Percentiles rank a stretch among this genome's conserved stretches.
phyloP scores from a whole-genome alignment of 331 rosid species.

The Malus hybrid region DNA sequence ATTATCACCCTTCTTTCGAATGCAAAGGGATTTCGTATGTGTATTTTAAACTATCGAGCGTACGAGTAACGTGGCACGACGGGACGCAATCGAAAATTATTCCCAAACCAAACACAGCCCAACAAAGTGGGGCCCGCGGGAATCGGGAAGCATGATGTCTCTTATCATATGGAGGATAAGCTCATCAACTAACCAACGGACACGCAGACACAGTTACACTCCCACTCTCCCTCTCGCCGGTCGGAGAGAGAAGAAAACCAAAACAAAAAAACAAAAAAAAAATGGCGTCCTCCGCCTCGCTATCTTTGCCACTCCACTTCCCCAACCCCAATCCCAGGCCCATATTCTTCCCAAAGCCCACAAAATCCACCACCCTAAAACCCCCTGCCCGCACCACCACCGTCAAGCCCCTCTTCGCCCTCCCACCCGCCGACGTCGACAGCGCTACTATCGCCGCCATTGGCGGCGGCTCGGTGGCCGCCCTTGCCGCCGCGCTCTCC shows the following conservation, averaged over 20 bases:
- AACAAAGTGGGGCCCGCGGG: not conserved
- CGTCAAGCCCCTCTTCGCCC: conserved; percentile 9
- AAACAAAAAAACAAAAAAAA: not conserved
- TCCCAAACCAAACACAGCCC: too few species aligned
- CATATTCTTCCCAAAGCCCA: not conserved
- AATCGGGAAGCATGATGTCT: not conserved
- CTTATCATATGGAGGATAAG: conserved; percentile 2
- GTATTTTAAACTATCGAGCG: too few species aligned
- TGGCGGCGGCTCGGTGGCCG: conserved; percentile 74
- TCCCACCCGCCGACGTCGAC: conserved; percentile 44
- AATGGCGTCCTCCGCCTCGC: conserved; percentile 3
- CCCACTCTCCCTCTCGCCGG: not conserved
- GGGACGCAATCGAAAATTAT: too few species aligned
- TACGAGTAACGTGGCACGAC: too few species aligned
- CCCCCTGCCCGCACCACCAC: not conserved
- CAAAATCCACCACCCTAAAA: not conserved
- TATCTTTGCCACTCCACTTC: not conserved
- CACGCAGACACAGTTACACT: not conserved
- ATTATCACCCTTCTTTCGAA: too few species aligned
- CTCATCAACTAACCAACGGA: not conserved
- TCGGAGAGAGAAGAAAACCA: not conserved
- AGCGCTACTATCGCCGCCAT: conserved; percentile 63
- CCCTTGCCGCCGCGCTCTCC: conserved; percentile 60
- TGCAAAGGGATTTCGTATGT: too few species aligned
- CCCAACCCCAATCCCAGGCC: conserved; percentile 6